Percentiles rank a stretch among this genome's conserved stretches.
Evolutionary conservation across 176 grass and related monocot species (phyloP).

Genomic region (Oryza longistaminata): DNA sequence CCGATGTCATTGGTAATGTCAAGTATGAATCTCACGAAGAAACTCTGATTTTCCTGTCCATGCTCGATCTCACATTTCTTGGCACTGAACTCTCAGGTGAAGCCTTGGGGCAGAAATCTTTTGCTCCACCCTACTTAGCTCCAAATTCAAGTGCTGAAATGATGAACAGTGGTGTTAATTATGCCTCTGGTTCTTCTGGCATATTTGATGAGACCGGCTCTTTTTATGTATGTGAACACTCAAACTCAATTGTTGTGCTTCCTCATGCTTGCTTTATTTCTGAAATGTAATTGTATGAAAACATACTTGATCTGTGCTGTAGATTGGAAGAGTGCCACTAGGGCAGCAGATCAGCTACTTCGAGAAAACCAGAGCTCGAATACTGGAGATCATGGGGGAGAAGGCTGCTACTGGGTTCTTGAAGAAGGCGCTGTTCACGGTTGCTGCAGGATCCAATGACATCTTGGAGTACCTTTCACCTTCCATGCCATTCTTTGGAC

Average conservation of each 20-base stretch:
- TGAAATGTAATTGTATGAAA: background rate
- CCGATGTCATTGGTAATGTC: constrained; percentile 72
- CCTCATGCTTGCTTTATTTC: constrained; percentile 17
- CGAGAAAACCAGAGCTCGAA: constrained; percentile 58
- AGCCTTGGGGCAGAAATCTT: constrained; percentile 58
- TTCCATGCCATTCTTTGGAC: constrained; percentile 64
- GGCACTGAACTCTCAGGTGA: constrained; percentile 50
- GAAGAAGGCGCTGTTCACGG: constrained; percentile 56
- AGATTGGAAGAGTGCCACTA: constrained; percentile 80
- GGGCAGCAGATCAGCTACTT: constrained; percentile 75
- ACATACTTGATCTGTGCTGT: background rate
- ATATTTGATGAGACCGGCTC: constrained; percentile 88
- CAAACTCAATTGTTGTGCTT: background rate
- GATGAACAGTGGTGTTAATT: constrained; percentile 60
- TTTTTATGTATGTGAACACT: constrained; percentile 56
- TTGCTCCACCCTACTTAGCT: constrained; percentile 71
- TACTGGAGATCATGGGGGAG: constrained; percentile 43
- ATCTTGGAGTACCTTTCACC: constrained; percentile 81
- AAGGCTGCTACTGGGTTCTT: constrained; percentile 58
- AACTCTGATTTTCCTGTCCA: background rate
- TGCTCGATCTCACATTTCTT: background rate
- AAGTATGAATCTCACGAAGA: background rate
- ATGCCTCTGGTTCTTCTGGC: constrained; percentile 87
- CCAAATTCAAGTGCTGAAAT: constrained; percentile 47
- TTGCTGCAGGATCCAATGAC: constrained; percentile 72